These are phyloP conservation scores for Mortierella sp. DNA, from an alignment of 371 early-diverging fungal genomes.

Conservation along the genomic window DNA sequence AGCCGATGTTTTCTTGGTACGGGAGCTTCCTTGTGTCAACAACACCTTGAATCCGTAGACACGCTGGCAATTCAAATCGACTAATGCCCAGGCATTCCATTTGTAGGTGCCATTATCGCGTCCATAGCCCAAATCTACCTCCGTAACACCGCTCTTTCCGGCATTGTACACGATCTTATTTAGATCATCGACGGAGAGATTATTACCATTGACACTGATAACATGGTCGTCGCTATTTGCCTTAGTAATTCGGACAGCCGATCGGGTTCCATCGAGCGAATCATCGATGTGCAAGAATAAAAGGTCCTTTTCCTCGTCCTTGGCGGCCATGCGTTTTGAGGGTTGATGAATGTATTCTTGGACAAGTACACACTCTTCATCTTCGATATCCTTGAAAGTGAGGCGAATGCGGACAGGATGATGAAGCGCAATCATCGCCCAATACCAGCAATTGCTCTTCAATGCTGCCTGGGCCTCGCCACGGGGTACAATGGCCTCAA, in stretches of 20 bases:
- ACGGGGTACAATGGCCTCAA: slow-evolving; percentile 52
- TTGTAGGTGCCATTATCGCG: slow-evolving; percentile 23
- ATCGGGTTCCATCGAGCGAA: slow-evolving; percentile 20
- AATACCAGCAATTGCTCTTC: slow-evolving; percentile 41
- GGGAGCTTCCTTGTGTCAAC: slow-evolving; percentile 8
- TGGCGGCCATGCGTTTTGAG: slow-evolving; percentile 8
- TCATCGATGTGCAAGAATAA: slow-evolving; percentile 56
- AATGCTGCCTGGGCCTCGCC: slow-evolving; percentile 30
- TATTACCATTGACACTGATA: slow-evolving; percentile 25
- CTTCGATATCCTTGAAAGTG: slow-evolving; percentile 57
- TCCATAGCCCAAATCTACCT: slow-evolving; percentile 27
- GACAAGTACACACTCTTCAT: slow-evolving; percentile 39
- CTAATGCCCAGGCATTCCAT: slow-evolving; percentile 45
- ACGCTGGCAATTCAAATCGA: slow-evolving; percentile 44
- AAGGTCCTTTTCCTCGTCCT: slow-evolving; percentile 45
- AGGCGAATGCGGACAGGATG: slow-evolving; percentile 56
- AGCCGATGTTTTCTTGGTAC: slow-evolving; percentile 19
- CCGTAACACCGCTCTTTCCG: slow-evolving; percentile 33
- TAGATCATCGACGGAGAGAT: slow-evolving; percentile 16
- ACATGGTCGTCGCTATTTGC: slow-evolving; percentile 4
- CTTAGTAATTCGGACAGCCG: slow-evolving; percentile 16
- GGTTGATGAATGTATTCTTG: slow-evolving; percentile 58
- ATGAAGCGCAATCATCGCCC: slow-evolving; percentile 50
- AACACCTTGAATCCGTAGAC: slow-evolving; percentile 50
- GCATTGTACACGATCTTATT: slow-evolving; percentile 53